Evolutionary conservation across 78 protist genomes (phyloP).

Genomic region (Diacronema lutheri): DNA sequence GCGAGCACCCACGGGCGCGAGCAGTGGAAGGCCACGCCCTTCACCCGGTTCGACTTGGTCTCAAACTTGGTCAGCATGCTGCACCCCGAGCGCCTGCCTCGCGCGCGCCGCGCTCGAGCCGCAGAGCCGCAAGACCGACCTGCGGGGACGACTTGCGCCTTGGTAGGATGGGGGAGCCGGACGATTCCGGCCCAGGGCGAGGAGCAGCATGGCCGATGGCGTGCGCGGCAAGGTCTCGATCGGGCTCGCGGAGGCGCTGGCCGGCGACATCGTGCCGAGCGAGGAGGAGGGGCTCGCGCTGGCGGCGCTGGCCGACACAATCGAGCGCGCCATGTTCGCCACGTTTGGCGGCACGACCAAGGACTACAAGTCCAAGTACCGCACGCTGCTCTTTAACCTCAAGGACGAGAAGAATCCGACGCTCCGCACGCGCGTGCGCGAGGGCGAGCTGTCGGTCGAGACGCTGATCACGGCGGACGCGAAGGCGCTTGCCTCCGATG

Average conservation of each 20-base stretch:
- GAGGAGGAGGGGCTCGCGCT: no score
- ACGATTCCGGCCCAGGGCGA: no score
- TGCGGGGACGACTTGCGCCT: no score
- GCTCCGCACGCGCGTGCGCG: background rate
- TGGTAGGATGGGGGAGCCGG: no score
- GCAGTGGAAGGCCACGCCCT: constrained; percentile 96
- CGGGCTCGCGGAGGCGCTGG: no score
- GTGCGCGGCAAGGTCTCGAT: no score
- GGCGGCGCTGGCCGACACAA: background rate
- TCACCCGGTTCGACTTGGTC: constrained; percentile 74
- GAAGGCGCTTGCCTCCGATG: background rate
- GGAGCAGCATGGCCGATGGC: no score
- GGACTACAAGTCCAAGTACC: background rate
- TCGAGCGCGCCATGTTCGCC: background rate
- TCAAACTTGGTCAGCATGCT: constrained; percentile 78
- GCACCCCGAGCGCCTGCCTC: background rate
- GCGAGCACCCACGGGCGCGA: constrained; percentile 95
- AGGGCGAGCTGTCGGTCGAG: background rate
- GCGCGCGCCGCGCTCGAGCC: no score
- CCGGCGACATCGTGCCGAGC: no score
- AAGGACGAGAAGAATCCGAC: background rate
- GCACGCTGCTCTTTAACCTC: constrained; percentile 1
- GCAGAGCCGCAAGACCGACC: no score
- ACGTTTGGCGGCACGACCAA: background rate
- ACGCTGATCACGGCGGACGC: background rate